phyloP scores from a whole-genome alignment of 2,329 filamentous ascomycete species.

The Hymenoscyphus scutula region DNA sequence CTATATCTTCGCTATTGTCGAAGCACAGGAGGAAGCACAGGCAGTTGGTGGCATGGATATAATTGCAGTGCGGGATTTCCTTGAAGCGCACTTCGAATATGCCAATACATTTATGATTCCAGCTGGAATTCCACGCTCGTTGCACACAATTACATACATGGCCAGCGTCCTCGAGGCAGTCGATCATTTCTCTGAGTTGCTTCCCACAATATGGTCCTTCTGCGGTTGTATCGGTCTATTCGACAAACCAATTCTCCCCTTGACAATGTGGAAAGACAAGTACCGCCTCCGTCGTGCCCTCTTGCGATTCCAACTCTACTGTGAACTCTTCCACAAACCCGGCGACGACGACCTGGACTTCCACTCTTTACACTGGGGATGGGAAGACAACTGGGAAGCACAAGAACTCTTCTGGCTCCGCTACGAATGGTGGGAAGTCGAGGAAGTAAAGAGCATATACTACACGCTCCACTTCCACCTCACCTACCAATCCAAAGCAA shows the following conservation, averaged over 20 bases:
- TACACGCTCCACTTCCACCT: constrained; percentile 11
- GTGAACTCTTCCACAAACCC: constrained; percentile 17
- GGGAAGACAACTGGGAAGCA: constrained; percentile 9
- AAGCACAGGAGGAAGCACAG: constrained; percentile 1
- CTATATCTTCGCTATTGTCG: constrained; percentile 5
- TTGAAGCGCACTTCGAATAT: background rate
- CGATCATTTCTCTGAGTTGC: background rate
- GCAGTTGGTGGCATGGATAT: background rate
- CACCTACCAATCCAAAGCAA: background rate
- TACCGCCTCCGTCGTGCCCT: constrained; percentile 15
- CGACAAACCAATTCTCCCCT: background rate
- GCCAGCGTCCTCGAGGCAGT: background rate
- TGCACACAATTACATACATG: background rate
- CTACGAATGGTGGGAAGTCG: constrained; percentile 18
- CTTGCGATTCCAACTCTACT: constrained; percentile 15
- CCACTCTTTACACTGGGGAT: background rate
- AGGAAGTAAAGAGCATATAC: constrained; percentile 19
- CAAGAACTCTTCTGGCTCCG: constrained; percentile 17
- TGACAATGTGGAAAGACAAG: constrained; percentile 15
- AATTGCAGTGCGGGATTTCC: background rate
- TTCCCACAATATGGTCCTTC: constrained; percentile 1
- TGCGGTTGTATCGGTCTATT: background rate
- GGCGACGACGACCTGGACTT: background rate
- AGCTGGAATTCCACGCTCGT: background rate
- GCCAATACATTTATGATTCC: background rate